Base-by-base conservation (phyloP, 805 yeast genomes). In the Saturnispora quitensis region DNA sequence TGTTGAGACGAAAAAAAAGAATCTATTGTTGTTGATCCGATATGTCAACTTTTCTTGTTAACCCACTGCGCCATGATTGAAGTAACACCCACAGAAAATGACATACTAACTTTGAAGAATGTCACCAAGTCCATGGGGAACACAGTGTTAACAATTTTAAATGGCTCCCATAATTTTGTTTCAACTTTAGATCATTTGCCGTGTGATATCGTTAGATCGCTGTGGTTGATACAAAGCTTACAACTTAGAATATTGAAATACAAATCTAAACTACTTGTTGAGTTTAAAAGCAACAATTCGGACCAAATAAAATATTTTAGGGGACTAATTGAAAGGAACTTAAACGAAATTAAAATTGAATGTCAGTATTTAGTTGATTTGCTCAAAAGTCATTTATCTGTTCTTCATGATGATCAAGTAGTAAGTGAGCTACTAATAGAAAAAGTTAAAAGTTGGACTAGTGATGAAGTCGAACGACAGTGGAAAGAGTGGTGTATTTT, bases 141-240 rank as follows among this genome's bases (percentile, higher is more conserved):
- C 12, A 38, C 9, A 38, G 42, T 38, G 22, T 10, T 18, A 13
- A 17, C 25, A 18, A 20, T 18, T 17, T 18, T 38, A 7, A 60
- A 61, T 33, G 67, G 66, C 1, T 62, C 62, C 40, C 67, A 66
- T 52, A 68, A 68, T 18, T 67, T 68, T 50, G 66, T 68, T 12
- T 68, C 70, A 7, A 65, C 67, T 10, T 56, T 69, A 49, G 73
- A 69, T 51, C 73, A 69, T 52, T 50, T 69, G 15, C 73, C 73
- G 1, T 69, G 73, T 53, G 73, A 69, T 49, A 55, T 69, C 8
- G 68, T 67, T 20, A 53, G 71, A 42, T 66, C 68, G 3, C 50
- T 69, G 45, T 69, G 73, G 73, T 36, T 69, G 9, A 61, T 67
- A 5, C 73, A 69, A 52, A 61, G 63, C 17, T 54, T 69, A 40